These are phyloP conservation scores for Capsicum chinense DNA, from an alignment of 257 asterid species.

Conservation along the genomic window DNA sequence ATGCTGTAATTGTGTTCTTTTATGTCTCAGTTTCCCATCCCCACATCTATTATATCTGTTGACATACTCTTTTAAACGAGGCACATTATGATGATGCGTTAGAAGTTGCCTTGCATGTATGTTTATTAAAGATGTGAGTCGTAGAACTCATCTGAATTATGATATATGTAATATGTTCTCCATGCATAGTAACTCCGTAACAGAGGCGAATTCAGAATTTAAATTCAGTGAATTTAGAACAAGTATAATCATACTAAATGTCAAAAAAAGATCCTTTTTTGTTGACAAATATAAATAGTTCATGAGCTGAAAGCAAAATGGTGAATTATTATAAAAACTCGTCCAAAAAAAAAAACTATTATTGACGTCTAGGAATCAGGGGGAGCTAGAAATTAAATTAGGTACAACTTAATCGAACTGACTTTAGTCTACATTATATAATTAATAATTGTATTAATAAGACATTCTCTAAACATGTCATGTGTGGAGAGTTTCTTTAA, in stretches of 20 bases:
- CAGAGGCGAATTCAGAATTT: background rate
- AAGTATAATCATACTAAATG: background rate
- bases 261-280: background rate
- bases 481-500: background rate
- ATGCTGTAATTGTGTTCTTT: background rate
- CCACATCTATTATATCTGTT: background rate
- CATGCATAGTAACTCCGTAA: background rate
- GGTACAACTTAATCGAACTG: background rate
- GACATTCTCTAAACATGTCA: background rate
- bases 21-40: background rate
- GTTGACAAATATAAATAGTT: background rate
- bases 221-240: background rate
- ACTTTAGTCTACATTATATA: background rate
- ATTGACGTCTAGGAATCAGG: background rate
- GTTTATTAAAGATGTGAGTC: background rate
- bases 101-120: constrained; percentile 33
- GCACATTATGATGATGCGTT: background rate
- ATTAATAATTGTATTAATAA: background rate
- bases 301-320: background rate
- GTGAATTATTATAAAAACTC: background rate
- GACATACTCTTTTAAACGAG: background rate
- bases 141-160: background rate
- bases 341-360: background rate
- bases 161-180: constrained; percentile 43
- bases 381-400: background rate